Evolutionary conservation across 805 yeast genomes (phyloP).

Genomic region (Spathaspora boniae): DNA sequence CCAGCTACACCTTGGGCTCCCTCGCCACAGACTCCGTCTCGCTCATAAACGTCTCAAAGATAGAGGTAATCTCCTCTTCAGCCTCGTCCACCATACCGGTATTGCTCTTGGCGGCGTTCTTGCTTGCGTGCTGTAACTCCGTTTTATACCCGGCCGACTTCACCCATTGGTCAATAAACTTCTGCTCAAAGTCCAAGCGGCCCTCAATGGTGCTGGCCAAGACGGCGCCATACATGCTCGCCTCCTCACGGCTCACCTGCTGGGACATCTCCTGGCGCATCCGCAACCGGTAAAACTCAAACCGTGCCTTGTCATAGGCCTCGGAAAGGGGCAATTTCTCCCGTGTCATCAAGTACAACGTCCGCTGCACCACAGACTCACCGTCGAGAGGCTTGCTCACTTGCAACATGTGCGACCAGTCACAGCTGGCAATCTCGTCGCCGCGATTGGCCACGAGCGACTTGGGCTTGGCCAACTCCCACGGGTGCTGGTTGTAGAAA

Average conservation of each 20-base stretch:
- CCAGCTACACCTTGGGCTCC: conserved; percentile 5
- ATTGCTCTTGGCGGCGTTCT: conserved; percentile 20
- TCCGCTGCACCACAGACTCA: conserved; percentile 54
- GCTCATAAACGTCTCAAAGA: conserved; percentile 18
- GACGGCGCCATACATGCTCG: conserved; percentile 79
- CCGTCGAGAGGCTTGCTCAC: conserved; percentile 76
- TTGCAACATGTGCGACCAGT: conserved; percentile 83
- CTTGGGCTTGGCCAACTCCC: conserved; percentile 95
- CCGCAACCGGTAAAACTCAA: conserved; percentile 83
- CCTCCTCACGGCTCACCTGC: conserved; percentile 76
- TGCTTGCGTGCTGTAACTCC: conserved; percentile 48
- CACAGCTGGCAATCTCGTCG: conserved; percentile 46
- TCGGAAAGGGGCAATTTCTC: conserved; percentile 38
- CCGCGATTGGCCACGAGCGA: conserved; percentile 74
- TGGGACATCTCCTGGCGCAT: conserved; percentile 78
- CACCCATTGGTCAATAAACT: conserved; percentile 70
- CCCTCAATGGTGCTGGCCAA: conserved; percentile 60
- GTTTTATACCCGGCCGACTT: conserved; percentile 64
- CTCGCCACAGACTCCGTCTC: too few relatives aligned
- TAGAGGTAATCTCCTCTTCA: conserved; percentile 11
- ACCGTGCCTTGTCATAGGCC: conserved; percentile 83
- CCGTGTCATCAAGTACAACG: conserved; percentile 33
- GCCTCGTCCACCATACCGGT: conserved; percentile 17
- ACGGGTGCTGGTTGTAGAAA: conserved; percentile 92
- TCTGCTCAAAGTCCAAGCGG: conserved; percentile 71